Base-by-base conservation (phyloP, 768 basidiomycete species). In the Cystofilobasidium macerans region DNA sequence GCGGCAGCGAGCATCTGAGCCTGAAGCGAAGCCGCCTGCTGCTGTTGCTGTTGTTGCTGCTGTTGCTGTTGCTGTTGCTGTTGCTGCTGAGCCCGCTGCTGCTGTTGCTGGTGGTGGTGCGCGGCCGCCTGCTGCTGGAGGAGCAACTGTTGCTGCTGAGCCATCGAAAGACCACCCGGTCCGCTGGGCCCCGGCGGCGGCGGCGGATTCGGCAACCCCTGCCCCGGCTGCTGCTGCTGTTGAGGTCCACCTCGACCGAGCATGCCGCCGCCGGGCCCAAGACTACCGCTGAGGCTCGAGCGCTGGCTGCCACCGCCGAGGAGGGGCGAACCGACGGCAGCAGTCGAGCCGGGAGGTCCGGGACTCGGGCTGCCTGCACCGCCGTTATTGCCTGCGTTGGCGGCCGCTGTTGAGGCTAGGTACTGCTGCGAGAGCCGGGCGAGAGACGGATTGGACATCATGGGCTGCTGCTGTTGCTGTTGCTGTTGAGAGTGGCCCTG, bases 1-100 rank as follows among this genome's bases (percentile, higher is more conserved):
- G 48, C 48, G 28, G 48, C 48, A 8, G 48, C 48, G 48, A 51
- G 48, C 48, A 51, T 24, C 48, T 51, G 48, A 3, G 48, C 48
- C 48, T 51, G 48, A 5, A 6, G 42, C 22, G 11, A 22, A 43
- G 42, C 42, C 22, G 11, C 42, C 42, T 22, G 42, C 22, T 43
- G 42, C n/a, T n/a, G n/a, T n/a, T n/a, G n/a, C n/a, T n/a, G n/a
- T n/a, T n/a, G n/a, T n/a, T n/a, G n/a, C 45, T 48, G 45, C 45
- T 48, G 45, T 8, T 48, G 45, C 24, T 48, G 45, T 22, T 48
- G 45, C 45, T 48, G 45, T 22, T 18, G 20, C n/a, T 48, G 45
- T 9, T 9, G 45, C 45, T 48, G 45, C 45, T 48, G 45, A 24
- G 20, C 9, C 16, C n/a, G 45, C 20, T 11, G 13, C 45, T 18